phyloP scores from a whole-genome alignment of 139 green algal species.

The Coelastrella sp. region DNA sequence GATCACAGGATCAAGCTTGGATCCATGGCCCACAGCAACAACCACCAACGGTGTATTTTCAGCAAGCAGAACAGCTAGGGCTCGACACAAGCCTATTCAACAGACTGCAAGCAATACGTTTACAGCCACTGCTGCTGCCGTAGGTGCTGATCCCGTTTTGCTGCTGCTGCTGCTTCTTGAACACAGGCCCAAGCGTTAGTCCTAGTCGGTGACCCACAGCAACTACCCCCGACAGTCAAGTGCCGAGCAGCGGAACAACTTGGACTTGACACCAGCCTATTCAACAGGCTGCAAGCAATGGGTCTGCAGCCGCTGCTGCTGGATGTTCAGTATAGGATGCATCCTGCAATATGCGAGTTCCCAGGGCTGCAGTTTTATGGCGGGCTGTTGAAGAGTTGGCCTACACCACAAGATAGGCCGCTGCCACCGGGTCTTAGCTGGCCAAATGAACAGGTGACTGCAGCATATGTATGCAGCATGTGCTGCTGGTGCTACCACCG shows the following conservation, averaged over 20 bases:
- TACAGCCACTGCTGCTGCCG: no score
- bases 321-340: constrained; percentile 90
- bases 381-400: constrained; percentile 54
- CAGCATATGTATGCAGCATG: no score
- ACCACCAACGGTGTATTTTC: no score
- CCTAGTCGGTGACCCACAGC: constrained; percentile 91
- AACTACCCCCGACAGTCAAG: constrained; percentile 92
- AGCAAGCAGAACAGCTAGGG: no score
- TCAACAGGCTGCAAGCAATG: constrained; percentile 73
- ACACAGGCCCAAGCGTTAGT: constrained; percentile 73
- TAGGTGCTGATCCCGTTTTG: no score
- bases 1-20: no score
- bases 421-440: constrained; percentile 12
- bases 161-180: no score
- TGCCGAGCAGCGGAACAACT: constrained; percentile 65
- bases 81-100: no score
- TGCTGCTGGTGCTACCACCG: no score
- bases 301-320: constrained; percentile 63
- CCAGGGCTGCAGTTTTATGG: constrained; percentile 48
- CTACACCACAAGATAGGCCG: constrained; percentile 39
- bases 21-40: no score
- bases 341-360: constrained; percentile 81
- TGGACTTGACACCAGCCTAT: constrained; percentile 71
- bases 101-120: no score
- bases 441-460: constrained; percentile 1